A percentile compares a stretch with the other conserved stretches of the same genome.
phyloP scores from a whole-genome alignment of 75 land plant species.

The Picea glauca region DNA sequence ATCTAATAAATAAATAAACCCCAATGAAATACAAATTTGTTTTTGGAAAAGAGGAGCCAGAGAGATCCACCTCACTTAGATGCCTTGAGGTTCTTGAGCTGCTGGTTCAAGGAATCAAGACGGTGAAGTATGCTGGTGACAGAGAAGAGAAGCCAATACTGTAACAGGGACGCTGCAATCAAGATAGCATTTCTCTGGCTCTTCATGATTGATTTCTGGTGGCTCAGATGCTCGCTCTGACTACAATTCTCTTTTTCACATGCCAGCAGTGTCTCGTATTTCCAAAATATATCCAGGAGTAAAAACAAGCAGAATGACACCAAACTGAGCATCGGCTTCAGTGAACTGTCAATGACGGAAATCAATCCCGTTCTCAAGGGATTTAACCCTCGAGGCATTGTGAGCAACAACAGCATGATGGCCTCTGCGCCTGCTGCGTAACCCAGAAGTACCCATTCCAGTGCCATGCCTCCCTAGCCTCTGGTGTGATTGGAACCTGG shows the following conservation, averaged over 20 bases:
- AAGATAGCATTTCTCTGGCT: constrained; percentile 37
- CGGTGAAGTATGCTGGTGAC: constrained; percentile 30
- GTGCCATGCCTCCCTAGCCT: constrained; percentile 24
- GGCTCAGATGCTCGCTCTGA: constrained; percentile 15
- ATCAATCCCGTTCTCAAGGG: constrained; percentile 28
- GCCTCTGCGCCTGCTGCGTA: constrained; percentile 34
- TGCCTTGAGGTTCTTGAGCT: constrained; percentile 31
- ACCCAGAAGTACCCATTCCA: constrained; percentile 38
- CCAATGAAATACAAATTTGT: too few species aligned
- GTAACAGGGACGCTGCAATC: constrained; percentile 22
- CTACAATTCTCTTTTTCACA: constrained; percentile 23
- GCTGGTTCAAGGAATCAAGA: constrained; percentile 22
- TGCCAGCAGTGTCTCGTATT: constrained; percentile 25
- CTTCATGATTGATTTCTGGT: constrained; percentile 34
- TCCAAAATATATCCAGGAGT: constrained; percentile 38
- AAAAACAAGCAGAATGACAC: constrained; percentile 37
- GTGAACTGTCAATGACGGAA: constrained; percentile 18
- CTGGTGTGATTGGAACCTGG: too few species aligned
- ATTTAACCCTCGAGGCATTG: constrained; percentile 25
- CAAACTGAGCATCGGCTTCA: constrained; percentile 32
- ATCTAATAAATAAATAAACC: too few species aligned
- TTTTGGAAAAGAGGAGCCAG: too few species aligned
- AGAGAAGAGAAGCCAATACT: constrained; percentile 37
- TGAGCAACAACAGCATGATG: constrained; percentile 24
- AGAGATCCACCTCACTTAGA: too few species aligned